A percentile compares a stretch with the other conserved stretches of the same genome.
phyloP scores from a whole-genome alignment of 805 yeast species.

The Kurtzmaniella fragi region DNA sequence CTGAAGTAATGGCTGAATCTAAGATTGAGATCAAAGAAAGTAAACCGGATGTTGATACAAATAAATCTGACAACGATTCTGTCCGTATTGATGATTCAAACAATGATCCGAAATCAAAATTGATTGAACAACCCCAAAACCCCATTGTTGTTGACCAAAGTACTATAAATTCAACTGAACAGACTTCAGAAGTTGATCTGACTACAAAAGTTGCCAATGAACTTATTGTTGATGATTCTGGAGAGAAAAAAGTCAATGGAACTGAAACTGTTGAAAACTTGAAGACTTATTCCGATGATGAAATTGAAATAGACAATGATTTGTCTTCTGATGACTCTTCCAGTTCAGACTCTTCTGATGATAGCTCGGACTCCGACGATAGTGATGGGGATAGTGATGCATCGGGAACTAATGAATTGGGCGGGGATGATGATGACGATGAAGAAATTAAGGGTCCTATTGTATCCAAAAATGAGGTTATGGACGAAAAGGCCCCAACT shows the following conservation, averaged over 20 bases:
- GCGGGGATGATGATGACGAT: conserved; percentile 32
- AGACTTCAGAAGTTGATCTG: too few relatives aligned
- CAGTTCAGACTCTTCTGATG: conserved; percentile 1
- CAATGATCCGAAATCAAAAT: neutral
- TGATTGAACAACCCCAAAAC: neutral
- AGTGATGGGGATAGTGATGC: conserved; percentile 42
- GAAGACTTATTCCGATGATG: conserved; percentile 23
- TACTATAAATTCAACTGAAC: too few relatives aligned
- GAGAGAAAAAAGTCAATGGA: too few relatives aligned
- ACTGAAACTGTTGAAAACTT: conserved; percentile 3
- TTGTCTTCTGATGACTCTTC: conserved; percentile 5
- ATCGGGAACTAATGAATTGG: conserved; percentile 60
- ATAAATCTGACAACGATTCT: too few relatives aligned
- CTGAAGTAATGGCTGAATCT: too few relatives aligned
- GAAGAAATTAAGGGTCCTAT: conserved; percentile 57
- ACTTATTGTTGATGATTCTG: too few relatives aligned
- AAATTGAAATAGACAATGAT: conserved; percentile 15
- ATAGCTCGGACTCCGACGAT: conserved; percentile 6
- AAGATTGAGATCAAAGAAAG: too few relatives aligned
- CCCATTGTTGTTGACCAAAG: too few relatives aligned
- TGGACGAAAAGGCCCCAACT: conserved; percentile 61
- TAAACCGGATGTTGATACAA: too few relatives aligned
- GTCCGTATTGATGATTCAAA: neutral
- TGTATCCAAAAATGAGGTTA: conserved; percentile 68
- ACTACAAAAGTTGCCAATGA: too few relatives aligned